phyloP scores from a whole-genome alignment of 176 grass and related monocot genomes.

The Pontederia paniculata region DNA sequence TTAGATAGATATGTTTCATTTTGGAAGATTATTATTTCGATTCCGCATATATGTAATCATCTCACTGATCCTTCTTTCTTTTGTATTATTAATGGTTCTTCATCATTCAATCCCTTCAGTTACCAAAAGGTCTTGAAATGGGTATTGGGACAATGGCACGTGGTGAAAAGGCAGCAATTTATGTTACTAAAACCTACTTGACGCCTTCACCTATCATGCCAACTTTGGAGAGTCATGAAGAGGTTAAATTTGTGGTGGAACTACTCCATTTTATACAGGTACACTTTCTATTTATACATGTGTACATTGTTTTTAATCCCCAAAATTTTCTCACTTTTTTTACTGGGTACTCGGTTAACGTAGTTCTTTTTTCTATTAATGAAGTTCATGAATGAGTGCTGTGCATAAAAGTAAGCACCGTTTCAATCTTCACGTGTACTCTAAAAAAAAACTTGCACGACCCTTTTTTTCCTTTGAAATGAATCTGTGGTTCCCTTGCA shows the following conservation, averaged over 20 bases:
- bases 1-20: too few species aligned
- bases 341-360: neutral
- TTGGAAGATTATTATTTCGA: too few species aligned
- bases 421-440: too few species aligned
- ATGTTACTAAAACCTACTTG: conserved; percentile 61
- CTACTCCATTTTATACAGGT: conserved; percentile 90
- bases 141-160: conserved; percentile 78
- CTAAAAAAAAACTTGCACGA: too few species aligned
- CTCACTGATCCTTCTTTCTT: conserved; percentile 2
- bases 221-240: conserved; percentile 55
- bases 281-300: conserved; percentile 9
- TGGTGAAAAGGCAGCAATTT: conserved; percentile 80
- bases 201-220: conserved; percentile 65
- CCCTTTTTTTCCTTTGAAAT: too few species aligned
- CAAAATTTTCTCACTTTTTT: neutral
- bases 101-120: conserved; percentile 49
- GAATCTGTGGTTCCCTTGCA: neutral
- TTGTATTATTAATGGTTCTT: conserved; percentile 21
- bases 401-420: too few species aligned
- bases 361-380: too few species aligned
- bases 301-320: neutral
- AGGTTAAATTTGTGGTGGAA: conserved; percentile 79
- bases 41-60: too few species aligned
- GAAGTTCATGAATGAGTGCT: too few species aligned
- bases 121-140: conserved; percentile 96